phyloP scores from a whole-genome alignment of 2,329 filamentous ascomycete genomes.

The Dactylellina drechsleri region DNA sequence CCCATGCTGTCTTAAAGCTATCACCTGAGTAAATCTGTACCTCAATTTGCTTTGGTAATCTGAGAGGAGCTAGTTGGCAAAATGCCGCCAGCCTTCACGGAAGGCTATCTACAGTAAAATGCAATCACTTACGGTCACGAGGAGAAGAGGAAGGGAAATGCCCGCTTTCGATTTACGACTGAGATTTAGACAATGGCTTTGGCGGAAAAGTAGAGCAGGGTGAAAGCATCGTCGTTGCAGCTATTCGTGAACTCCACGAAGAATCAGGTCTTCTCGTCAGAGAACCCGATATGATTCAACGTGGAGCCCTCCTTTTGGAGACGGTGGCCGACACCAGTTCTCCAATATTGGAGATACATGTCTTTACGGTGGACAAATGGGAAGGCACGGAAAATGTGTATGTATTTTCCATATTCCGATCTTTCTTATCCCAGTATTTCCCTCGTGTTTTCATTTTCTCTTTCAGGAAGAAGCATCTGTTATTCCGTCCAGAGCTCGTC shows the following conservation, averaged over 20 bases:
- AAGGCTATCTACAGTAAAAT: conserved; percentile 28
- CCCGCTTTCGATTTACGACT: conserved; percentile 21
- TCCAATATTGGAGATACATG: conserved; percentile 58
- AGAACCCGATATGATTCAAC: conserved; percentile 28
- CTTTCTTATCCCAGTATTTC: neutral
- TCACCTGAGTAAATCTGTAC: conserved; percentile 41
- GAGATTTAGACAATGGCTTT: conserved; percentile 57
- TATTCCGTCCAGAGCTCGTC: conserved; percentile 35
- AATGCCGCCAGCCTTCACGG: conserved; percentile 28
- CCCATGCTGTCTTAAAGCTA: conserved; percentile 41
- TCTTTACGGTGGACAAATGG: conserved; percentile 56
- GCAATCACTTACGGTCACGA: conserved; percentile 39
- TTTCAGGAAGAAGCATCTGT: conserved; percentile 42
- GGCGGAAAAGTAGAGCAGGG: conserved; percentile 58
- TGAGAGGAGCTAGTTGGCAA: conserved; percentile 42
- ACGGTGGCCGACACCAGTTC: conserved; percentile 54
- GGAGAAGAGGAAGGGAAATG: conserved; percentile 37
- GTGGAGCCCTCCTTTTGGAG: conserved; percentile 34
- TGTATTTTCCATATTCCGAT: conserved; percentile 34
- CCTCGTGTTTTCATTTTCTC: conserved; percentile 1
- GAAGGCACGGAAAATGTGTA: conserved; percentile 55
- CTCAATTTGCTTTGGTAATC: conserved; percentile 31
- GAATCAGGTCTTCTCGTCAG: conserved; percentile 35
- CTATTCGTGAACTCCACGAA: conserved; percentile 57
- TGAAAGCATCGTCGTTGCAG: conserved; percentile 57